phyloP scores from a whole-genome alignment of 2,329 filamentous ascomycete species.

The Colletotrichum limetticola region DNA sequence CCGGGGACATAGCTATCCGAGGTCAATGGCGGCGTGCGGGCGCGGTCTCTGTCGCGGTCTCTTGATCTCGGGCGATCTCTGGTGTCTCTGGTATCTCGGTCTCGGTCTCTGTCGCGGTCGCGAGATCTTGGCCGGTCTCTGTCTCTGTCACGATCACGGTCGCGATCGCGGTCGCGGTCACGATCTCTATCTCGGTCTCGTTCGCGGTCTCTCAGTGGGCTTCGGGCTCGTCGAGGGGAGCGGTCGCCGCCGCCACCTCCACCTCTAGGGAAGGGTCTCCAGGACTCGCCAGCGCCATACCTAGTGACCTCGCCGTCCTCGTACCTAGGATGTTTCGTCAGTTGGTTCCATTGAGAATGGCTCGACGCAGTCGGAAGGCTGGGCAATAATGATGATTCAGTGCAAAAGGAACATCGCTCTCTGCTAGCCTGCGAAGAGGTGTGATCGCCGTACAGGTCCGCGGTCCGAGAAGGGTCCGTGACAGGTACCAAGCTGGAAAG shows the following conservation, averaged over 20 bases:
- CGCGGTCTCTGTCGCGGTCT: conserved; percentile 37
- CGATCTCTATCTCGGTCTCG: conserved; percentile 36
- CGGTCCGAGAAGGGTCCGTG: neutral
- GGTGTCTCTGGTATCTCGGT: conserved; percentile 17
- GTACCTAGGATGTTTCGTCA: conserved; percentile 53
- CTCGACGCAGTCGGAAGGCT: neutral
- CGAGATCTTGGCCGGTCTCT: conserved; percentile 53
- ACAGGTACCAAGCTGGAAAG: neutral
- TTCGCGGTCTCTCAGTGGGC: conserved; percentile 39
- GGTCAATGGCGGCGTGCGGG: conserved; percentile 47
- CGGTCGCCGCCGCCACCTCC: conserved; percentile 44
- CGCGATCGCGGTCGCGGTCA: conserved; percentile 21
- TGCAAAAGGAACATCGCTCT: neutral
- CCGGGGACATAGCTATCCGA: conserved; percentile 60
- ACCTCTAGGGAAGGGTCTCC: conserved; percentile 64
- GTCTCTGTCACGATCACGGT: conserved; percentile 41
- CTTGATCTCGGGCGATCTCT: conserved; percentile 48
- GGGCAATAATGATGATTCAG: neutral
- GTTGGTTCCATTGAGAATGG: neutral
- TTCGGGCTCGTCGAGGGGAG: conserved; percentile 53
- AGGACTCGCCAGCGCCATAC: conserved; percentile 71
- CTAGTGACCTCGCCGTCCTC: conserved; percentile 71
- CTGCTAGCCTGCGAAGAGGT: neutral
- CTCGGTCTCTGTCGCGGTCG: conserved; percentile 39
- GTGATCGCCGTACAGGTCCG: neutral